These are phyloP conservation scores for Polygonum aviculare DNA, from an alignment of 148 eudicot genomes.

Conservation along the genomic window DNA sequence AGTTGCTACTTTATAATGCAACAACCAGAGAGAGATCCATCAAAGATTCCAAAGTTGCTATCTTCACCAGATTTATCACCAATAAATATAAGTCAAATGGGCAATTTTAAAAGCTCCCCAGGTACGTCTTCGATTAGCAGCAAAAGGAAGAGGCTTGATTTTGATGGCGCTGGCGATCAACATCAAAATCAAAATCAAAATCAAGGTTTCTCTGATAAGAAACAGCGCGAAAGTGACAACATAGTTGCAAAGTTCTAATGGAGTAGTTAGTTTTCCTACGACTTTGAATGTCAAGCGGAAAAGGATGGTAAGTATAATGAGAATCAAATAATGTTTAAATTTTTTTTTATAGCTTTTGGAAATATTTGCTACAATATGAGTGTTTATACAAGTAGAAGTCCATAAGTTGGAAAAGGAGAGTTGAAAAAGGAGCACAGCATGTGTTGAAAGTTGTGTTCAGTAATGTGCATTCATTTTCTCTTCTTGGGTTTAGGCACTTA, in stretches of 20 bases:
- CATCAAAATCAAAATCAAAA: not conserved
- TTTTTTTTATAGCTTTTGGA: not conserved
- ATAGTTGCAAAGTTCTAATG: not conserved
- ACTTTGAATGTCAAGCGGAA: not conserved
- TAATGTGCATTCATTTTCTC: not conserved
- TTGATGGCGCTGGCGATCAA: conserved; percentile 1
- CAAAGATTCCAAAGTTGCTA: not conserved
- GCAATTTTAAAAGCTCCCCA: not conserved
- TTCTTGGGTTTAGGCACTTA: not conserved
- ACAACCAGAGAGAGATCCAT: conserved; percentile 5
- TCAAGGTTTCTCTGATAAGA: not conserved
- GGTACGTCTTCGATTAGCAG: conserved; percentile 3
- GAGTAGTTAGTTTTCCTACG: not conserved
- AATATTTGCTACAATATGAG: not conserved
- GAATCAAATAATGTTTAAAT: not conserved
- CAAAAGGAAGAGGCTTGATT: conserved; percentile 6
- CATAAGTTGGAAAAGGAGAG: not conserved
- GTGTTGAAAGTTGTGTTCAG: not conserved
- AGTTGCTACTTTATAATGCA: conserved; percentile 34
- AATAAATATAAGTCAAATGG: conserved; percentile 1
- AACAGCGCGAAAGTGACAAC: not conserved
- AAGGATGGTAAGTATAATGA: conserved; percentile 3
- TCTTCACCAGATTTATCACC: conserved; percentile 13
- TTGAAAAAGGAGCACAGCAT: not conserved
- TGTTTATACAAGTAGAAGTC: conserved; percentile 7